Evolutionary conservation across 495 filamentous ascomycete genomes (phyloP), one percentile per base, ranked within the genome.

Genomic region (Neurospora discreta): DNA sequence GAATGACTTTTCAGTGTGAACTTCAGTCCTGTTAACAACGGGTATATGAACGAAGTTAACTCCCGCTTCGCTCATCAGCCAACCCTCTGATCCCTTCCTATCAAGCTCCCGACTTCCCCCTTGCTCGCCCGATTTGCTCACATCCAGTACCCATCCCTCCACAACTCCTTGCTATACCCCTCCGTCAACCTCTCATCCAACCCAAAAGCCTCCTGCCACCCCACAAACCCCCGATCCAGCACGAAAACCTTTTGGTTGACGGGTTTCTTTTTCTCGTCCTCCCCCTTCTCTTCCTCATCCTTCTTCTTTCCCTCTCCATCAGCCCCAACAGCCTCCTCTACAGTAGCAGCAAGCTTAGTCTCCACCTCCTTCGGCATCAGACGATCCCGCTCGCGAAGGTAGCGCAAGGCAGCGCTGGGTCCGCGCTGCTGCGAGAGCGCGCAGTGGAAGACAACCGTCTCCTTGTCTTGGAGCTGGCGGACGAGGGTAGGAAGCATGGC

Each of bases 371-470:
- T 26, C 15, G 76, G 26, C 3, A 84, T 76, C 73, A 87, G 71
- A 72, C 84, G 79, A 70, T 89, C 85, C 69, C 87, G 84, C 80
- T 91, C 90, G 30, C 90, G 82, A 73, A 93, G 73, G 77, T 95
- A 95, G 77, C 82, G 75, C 71, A 91, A 75, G 13, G 92, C 92
- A 43, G 92, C 91, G 38, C 81, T 80, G 2, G 92, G 92, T 0
- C 92, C 92, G 4, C 95, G 87, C 82, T 95, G 91, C 83, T 98
- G 95, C 74, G 90, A 93, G 39, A 98, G 83, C n/a, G 92, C 91
- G 81, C 95, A 99, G 82, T 99, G 96, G 80, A 99, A 99, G 20
- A 99, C 88, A 30, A 99, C 92, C 46, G 85, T 89, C 58, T 96
- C 86, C 77, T 92, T 93, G 77, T 91, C 90, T 72, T 89, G 81